These are phyloP conservation scores for Penicillium canescens DNA, from an alignment of 495 filamentous ascomycete species.

Conservation along the genomic window DNA sequence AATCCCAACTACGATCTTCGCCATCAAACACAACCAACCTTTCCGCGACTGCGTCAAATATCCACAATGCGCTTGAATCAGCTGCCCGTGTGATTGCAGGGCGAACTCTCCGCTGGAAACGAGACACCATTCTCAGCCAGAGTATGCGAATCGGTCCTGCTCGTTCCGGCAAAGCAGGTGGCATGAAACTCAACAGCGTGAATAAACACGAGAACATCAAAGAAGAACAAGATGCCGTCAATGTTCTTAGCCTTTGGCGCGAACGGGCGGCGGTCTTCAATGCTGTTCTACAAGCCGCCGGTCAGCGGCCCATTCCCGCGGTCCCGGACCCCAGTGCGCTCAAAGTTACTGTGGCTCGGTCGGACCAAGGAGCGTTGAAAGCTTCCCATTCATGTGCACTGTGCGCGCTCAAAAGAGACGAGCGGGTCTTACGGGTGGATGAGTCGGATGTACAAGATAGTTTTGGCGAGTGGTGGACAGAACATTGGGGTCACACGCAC, in stretches of 20 bases:
- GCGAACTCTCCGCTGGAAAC: conserved; percentile 83
- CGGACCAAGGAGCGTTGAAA: conserved; percentile 60
- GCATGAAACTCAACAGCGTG: conserved; percentile 87
- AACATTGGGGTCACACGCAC: conserved; percentile 80
- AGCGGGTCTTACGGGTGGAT: conserved; percentile 75
- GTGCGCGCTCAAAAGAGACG: conserved; percentile 84
- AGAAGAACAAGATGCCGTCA: conserved; percentile 85
- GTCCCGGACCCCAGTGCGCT: conserved; percentile 62
- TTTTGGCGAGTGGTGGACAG: conserved; percentile 95
- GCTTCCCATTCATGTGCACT: conserved; percentile 79
- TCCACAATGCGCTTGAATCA: conserved; percentile 60
- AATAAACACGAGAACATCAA: conserved; percentile 76
- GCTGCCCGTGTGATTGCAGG: conserved; percentile 82
- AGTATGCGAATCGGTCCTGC: conserved; percentile 82
- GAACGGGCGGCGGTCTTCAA: conserved; percentile 44
- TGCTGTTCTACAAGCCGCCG: conserved; percentile 35
- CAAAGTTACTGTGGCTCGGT: conserved; percentile 48
- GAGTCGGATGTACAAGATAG: conserved; percentile 72
- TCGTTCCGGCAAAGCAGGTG: conserved; percentile 60
- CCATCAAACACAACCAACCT: neutral
- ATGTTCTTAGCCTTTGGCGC: conserved; percentile 72
- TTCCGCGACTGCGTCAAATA: conserved; percentile 31
- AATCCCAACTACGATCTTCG: conserved; percentile 8
- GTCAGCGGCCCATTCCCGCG: conserved; percentile 59
- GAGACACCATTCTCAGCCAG: conserved; percentile 82